These are phyloP conservation scores for Mortierella sp. DNA, from an alignment of 371 early-diverging fungal species.

Conservation along the genomic window DNA sequence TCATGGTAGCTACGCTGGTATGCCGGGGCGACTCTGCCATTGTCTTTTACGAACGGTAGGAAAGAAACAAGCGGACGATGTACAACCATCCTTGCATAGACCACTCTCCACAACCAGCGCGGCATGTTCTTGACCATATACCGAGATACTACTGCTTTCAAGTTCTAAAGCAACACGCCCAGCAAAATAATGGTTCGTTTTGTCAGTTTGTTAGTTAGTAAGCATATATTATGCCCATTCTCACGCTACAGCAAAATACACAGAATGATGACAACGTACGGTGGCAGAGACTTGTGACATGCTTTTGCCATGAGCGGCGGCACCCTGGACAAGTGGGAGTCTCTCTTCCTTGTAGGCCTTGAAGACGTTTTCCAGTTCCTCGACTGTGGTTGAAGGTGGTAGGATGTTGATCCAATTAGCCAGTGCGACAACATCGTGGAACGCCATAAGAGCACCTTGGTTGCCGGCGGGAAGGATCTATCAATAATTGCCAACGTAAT, in stretches of 20 bases:
- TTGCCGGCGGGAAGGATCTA: background rate
- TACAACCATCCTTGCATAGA: background rate
- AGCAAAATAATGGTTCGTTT: background rate
- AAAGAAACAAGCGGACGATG: background rate
- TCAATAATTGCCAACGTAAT: background rate
- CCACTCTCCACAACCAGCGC: background rate
- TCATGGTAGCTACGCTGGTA: background rate
- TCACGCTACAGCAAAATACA: background rate
- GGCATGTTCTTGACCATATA: background rate
- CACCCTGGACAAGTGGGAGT: background rate
- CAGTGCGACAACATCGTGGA: background rate
- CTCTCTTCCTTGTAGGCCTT: background rate
- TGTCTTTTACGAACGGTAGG: background rate
- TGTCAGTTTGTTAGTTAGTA: background rate
- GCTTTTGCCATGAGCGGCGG: background rate
- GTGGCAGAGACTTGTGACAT: background rate
- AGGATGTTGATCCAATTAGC: conserved; percentile 2
- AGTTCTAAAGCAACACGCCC: background rate
- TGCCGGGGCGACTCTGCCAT: background rate
- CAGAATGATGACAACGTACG: background rate
- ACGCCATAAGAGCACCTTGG: background rate
- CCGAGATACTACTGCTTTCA: background rate
- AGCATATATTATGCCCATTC: background rate
- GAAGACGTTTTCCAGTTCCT: background rate
- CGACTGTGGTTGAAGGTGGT: background rate